Evolutionary conservation across 1,139 yeast species (phyloP), one percentile per base, ranked within the genome.

Genomic region (Taiozyma sp.): DNA sequence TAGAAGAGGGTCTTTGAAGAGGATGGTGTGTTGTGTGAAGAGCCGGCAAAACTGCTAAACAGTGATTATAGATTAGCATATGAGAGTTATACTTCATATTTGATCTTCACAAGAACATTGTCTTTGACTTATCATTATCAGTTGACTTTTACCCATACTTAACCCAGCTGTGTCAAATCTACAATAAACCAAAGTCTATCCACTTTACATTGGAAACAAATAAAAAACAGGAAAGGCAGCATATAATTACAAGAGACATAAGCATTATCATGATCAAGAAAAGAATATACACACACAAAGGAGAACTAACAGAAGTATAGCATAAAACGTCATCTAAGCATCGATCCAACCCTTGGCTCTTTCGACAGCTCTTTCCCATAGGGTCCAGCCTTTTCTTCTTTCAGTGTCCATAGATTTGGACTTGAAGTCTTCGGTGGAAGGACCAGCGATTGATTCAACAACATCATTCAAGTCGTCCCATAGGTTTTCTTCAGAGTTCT

Each of bases 291-390:
- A 30, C 34, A 30, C 32, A 14, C 7, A 30, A 30, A 16, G 7
- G 14, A 23, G 22, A 39, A 29, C 19, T 4, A 29, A 36, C 23
- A 19, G 13, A 22, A 42, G 23, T 7, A n/a, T 22, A 32, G 22
- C 16, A 27, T 52, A 48, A 52, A 49, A 48, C 45, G 45, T 50
- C 41, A 38, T 38, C 41, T 38, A 38, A 38, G 41, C 41, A 38
- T 19, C 24, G 54, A 86, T 72, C 97, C 97, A 90, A 49, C 89
- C 91, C 58, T 72, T 77, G 34, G 96, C 85, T 65, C 93, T 79
- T 58, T 79, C 82, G 38, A 90, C 80, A 9, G 96, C 97, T 47
- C 79, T 78, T 66, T 87, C 90, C 97, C 97, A 90, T 60, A 85
- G 73, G 55, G 72, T 75, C 89, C 93, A 87, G 61, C 73, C 75